phyloP scores from a whole-genome alignment of 139 green algal species.

The Haematococcus lacustris region DNA sequence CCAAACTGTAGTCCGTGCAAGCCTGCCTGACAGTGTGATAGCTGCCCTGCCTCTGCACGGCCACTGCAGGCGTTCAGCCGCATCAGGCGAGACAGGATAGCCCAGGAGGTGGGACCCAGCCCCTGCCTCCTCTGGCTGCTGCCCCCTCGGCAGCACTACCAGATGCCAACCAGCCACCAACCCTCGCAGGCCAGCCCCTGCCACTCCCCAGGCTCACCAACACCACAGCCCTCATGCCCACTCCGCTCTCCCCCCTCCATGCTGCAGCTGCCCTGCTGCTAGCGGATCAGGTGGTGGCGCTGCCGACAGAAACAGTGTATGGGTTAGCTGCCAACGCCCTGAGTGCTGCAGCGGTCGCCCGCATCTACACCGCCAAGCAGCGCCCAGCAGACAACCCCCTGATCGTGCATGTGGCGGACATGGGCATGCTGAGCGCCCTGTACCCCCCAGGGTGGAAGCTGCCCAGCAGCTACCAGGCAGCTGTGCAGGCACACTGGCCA shows the following conservation, averaged over 20 bases:
- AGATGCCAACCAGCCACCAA: too few relatives aligned
- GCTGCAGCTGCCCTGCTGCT: not conserved
- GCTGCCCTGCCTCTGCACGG: too few relatives aligned
- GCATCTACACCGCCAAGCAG: conserved; percentile 44
- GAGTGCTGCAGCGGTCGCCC: conserved; percentile 17
- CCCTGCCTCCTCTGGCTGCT: too few relatives aligned
- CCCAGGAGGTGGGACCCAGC: too few relatives aligned
- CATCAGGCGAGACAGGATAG: too few relatives aligned
- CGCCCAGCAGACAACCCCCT: conserved; percentile 54
- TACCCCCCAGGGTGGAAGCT: conserved; percentile 34
- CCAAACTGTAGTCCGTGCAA: too few relatives aligned
- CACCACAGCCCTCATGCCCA: too few relatives aligned
- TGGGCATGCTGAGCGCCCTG: conserved; percentile 41
- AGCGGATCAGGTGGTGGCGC: not conserved
- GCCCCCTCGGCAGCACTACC: too few relatives aligned
- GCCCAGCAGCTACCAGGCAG: conserved; percentile 16
- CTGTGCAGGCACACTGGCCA: conserved; percentile 38
- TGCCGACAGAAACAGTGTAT: conserved; percentile 47
- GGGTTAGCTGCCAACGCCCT: conserved; percentile 44
- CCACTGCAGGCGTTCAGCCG: too few relatives aligned
- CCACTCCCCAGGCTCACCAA: too few relatives aligned
- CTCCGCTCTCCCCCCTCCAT: not conserved
- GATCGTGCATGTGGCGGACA: conserved; percentile 47
- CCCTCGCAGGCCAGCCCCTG: too few relatives aligned
- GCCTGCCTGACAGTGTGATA: too few relatives aligned